phyloP scores from a whole-genome alignment of 441 rosid species.

The Breynia disticha region DNA sequence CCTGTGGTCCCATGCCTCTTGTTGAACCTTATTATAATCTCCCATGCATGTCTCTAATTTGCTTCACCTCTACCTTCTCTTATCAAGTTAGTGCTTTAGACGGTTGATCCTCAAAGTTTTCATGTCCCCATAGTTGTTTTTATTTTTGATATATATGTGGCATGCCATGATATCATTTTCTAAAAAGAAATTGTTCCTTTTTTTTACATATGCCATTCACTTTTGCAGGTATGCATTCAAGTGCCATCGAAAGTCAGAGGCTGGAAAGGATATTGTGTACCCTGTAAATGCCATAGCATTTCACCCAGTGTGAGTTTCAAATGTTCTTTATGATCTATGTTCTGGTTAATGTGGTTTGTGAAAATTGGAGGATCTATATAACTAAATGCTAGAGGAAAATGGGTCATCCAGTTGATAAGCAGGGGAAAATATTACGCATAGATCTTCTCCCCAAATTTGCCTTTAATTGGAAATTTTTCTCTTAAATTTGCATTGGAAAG shows the following conservation, averaged over 20 bases:
- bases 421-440: too few relatives aligned
- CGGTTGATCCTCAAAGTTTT: too few relatives aligned
- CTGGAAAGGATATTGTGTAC: conserved; percentile 90
- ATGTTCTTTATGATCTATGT: background rate
- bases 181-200: background rate
- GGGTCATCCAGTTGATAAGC: background rate
- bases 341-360: conserved; percentile 1
- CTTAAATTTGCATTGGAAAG: background rate
- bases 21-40: too few relatives aligned
- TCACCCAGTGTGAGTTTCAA: conserved; percentile 85
- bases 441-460: too few relatives aligned
- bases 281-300: conserved; percentile 94
- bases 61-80: too few relatives aligned
- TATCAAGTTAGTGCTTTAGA: too few relatives aligned
- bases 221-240: conserved; percentile 84
- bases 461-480: too few relatives aligned
- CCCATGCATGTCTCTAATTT: too few relatives aligned
- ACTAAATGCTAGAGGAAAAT: background rate
- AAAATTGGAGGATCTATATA: background rate
- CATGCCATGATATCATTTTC: background rate
- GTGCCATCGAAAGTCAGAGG: conserved; percentile 95
- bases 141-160: background rate
- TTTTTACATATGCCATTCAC: background rate
- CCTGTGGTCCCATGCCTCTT: background rate
- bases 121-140: background rate